Evolutionary conservation across 306 rosid genomes (phyloP).

Genomic region (Castanospermum australe): DNA sequence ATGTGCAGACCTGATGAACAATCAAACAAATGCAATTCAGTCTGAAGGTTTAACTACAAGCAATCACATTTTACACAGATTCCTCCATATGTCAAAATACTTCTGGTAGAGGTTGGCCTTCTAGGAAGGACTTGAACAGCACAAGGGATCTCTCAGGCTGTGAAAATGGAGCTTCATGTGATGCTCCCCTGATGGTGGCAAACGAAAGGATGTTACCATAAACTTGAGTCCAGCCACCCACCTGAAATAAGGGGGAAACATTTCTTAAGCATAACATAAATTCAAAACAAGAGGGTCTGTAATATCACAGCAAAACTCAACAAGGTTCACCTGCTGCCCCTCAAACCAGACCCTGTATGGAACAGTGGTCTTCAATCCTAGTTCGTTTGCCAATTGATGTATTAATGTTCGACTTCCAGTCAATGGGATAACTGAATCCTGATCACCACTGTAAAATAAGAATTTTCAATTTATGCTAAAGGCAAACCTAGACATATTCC

Average conservation of each 20-base stretch:
- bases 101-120: conserved; percentile 68
- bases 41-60: conserved; percentile 1
- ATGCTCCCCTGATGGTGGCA: conserved; percentile 95
- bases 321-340: conserved; percentile 68
- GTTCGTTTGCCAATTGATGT: conserved; percentile 56
- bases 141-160: conserved; percentile 93
- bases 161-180: conserved; percentile 97
- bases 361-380: conserved; percentile 69
- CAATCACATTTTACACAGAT: conserved; percentile 1
- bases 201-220: conserved; percentile 85
- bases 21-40: conserved; percentile 10
- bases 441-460: conserved; percentile 76
- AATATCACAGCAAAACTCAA: conserved; percentile 9
- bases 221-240: conserved; percentile 99
- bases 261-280: neutral
- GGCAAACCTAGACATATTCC: neutral
- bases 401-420: conserved; percentile 86
- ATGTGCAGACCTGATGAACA: neutral
- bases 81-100: conserved; percentile 40
- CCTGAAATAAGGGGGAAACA: conserved; percentile 38
- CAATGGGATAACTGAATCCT: conserved; percentile 94
- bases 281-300: neutral
- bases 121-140: conserved; percentile 75
- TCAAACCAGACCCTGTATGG: conserved; percentile 95
- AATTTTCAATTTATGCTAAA: neutral